phyloP scores from a whole-genome alignment of 1,284 basidiomycete species.

The Ceratobasidium sp. region DNA sequence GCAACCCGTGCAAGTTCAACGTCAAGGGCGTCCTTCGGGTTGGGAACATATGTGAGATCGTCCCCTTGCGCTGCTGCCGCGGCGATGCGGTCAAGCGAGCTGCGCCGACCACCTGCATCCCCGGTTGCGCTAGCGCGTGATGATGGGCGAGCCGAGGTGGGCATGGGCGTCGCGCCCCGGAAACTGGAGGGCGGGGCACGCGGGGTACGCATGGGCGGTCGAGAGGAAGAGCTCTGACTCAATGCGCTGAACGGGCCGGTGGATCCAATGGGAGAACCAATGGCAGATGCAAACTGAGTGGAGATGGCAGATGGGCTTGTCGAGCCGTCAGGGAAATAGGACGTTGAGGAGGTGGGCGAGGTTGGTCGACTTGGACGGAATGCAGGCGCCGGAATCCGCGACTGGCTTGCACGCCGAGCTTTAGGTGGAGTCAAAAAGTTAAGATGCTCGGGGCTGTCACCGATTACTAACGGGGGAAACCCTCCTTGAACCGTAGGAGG shows the following conservation, averaged over 20 bases:
- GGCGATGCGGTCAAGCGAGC: constrained; percentile 14
- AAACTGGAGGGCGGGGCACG: constrained; percentile 73
- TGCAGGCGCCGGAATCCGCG: constrained; percentile 65
- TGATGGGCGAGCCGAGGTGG: constrained; percentile 52
- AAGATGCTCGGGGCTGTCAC: constrained; percentile 5
- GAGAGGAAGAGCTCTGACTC: constrained; percentile 14
- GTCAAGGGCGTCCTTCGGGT: constrained; percentile 80
- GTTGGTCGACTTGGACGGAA: constrained; percentile 34
- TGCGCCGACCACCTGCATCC: constrained; percentile 11
- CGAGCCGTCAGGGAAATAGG: constrained; percentile 31
- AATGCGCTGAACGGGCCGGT: constrained; percentile 22
- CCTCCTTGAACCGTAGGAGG: constrained; percentile 53
- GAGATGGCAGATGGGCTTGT: constrained; percentile 38
- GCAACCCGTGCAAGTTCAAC: constrained; percentile 75
- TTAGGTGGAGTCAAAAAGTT: constrained; percentile 42
- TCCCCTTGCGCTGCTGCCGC: constrained; percentile 3
- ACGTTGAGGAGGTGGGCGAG: constrained; percentile 33
- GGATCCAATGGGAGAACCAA: constrained; percentile 48
- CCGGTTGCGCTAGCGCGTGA: constrained; percentile 50
- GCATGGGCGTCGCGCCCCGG: constrained; percentile 53
- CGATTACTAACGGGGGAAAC: constrained; percentile 49
- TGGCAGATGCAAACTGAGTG: constrained; percentile 57
- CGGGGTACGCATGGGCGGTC: constrained; percentile 17
- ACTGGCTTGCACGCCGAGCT: constrained; percentile 78
- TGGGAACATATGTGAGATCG: constrained; percentile 72